phyloP scores from a whole-genome alignment of 2,329 filamentous ascomycete genomes.

The Alternaria incomplexa region DNA sequence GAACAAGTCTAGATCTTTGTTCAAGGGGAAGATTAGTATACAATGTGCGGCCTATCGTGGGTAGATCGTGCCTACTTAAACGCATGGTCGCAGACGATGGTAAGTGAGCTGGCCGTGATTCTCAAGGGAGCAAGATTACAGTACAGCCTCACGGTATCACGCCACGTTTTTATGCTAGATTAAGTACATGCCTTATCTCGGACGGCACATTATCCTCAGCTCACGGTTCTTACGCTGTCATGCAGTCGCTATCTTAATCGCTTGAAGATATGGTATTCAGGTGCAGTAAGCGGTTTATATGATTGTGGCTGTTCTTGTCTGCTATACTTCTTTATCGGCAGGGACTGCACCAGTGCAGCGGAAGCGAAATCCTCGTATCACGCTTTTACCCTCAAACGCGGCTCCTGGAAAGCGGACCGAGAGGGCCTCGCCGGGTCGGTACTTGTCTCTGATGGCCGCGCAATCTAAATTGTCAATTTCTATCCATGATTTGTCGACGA shows the following conservation, averaged over 20 bases:
- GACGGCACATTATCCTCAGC: not conserved
- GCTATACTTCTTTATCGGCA: conserved; percentile 3
- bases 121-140: not conserved
- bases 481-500: conserved; percentile 3
- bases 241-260: not conserved
- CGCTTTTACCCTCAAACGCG: conserved; percentile 1
- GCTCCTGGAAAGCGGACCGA: conserved; percentile 4
- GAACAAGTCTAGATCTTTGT: not conserved
- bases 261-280: not conserved
- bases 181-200: not conserved
- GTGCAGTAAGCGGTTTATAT: conserved; percentile 1
- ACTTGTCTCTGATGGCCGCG: not conserved
- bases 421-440: conserved; percentile 4
- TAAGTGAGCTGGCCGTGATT: not conserved
- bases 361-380: conserved; percentile 18
- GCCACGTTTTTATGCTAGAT: not conserved
- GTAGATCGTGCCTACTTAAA: not conserved
- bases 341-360: conserved; percentile 14
- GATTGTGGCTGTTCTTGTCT: conserved; percentile 3
- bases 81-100: not conserved
- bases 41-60: not conserved
- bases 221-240: not conserved
- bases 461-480: conserved; percentile 19
- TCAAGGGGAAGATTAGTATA: not conserved
- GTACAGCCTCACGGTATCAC: not conserved